Base-by-base conservation (phyloP, 2,329 filamentous ascomycete species). In the Verticillium nonalfalfae region DNA sequence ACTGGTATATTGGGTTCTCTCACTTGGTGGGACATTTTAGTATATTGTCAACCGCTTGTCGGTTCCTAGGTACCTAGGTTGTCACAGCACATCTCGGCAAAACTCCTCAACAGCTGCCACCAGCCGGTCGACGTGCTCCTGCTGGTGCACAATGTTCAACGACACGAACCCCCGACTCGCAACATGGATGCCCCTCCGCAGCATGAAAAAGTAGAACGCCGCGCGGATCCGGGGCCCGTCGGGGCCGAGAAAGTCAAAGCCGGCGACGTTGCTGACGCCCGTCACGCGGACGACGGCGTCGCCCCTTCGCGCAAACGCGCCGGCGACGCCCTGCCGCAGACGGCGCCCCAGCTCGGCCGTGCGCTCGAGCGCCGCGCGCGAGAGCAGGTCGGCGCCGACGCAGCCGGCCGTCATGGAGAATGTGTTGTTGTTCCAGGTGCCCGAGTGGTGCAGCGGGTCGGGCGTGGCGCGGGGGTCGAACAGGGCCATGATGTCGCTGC, bases 401-500 rank as follows among this genome's bases (percentile, higher is more conserved):
- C 61, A 57, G 3, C 64, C 64, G 4, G 64, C 63, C 9, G 63
- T 62, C 63, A 66, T 66, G 21, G 62, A 65, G 36, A 66, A 66
- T 15, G 62, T 56, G 58, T 66, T 63, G 38, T 66, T 63, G 56
- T 64, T 61, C 65, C 65, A 65, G 7, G 64, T 65, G 2, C 65
- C 64, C 21, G 65, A 66, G 55, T 64, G 64, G 9, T 60, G 61
- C 38, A 59, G 45, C 13, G 69, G 62, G 10, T 35, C 63, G 4
- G 38, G 26, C 33, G 40, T 58, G 18, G 66, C 57, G 77, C 74
- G 69, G 10, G 83, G 83, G 66, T 85, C 81, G 66, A 83, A 88
- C 7, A 82, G 68, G 0, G 72, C 71, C 84, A 90, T 88, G 63
- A 90, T 78, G 5, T 84, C 79, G 45, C 69, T 69, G 31, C 78